Conservation (phyloP, 306 rosid genomes). For the Casuarina equisetifolia region DNA sequence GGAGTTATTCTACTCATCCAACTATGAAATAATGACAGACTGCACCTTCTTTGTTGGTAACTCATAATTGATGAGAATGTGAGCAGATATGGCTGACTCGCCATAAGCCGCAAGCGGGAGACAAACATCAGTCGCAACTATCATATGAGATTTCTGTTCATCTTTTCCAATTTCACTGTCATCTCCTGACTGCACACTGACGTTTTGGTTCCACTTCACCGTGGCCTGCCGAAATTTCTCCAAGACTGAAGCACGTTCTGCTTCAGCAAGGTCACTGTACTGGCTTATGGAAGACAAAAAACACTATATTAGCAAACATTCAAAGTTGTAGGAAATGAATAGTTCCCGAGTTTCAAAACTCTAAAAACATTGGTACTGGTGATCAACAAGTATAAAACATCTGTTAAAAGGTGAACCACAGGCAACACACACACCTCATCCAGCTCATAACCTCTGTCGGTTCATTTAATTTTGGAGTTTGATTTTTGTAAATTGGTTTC, state of each 20-base stretch:
- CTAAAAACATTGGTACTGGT: background rate
- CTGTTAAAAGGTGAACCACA: background rate
- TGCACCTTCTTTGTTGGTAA: slow-evolving; percentile 76
- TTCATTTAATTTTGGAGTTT: too few relatives aligned
- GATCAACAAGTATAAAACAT: background rate
- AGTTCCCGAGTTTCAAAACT: background rate
- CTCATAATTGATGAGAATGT: slow-evolving; percentile 77
- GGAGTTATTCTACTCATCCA: background rate
- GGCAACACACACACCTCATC: too few relatives aligned
- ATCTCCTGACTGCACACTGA: slow-evolving; percentile 39
- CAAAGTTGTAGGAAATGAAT: background rate
- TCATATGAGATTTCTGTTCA: slow-evolving; percentile 65
- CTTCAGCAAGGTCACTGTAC: slow-evolving; percentile 92
- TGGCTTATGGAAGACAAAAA: slow-evolving; percentile 33
- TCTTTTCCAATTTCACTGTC: slow-evolving; percentile 50
- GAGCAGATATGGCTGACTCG: slow-evolving; percentile 65
- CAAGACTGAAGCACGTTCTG: slow-evolving; percentile 57
- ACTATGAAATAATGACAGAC: slow-evolving; percentile 1
- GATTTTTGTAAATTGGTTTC: too few relatives aligned
- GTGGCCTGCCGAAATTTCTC: slow-evolving; percentile 66
- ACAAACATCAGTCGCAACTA: slow-evolving; percentile 84
- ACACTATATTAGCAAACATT: slow-evolving; percentile 18
- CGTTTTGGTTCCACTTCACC: slow-evolving; percentile 52
- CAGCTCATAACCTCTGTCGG: too few relatives aligned
- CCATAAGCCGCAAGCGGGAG: slow-evolving; percentile 83